Evolutionary conservation across 2,329 filamentous ascomycete genomes (phyloP), one percentile per base, ranked within the genome.

Genomic region (Cladorrhinum sp.): DNA sequence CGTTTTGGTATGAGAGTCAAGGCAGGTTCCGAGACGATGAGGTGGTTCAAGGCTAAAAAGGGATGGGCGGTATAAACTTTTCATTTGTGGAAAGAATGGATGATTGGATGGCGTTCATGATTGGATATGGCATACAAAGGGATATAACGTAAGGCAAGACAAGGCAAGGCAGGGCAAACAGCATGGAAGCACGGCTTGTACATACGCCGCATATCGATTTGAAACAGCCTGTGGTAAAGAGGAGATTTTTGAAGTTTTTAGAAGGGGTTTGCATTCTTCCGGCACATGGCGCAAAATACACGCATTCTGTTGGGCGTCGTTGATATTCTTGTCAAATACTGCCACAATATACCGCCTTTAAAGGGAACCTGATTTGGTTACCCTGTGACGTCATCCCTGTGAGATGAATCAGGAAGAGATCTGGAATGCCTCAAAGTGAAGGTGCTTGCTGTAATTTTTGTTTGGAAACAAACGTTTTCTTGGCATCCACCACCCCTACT

Each of bases 1-100:
- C 81, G 90, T 66, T 82, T 93, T 55, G 88, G 89, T 2, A 82
- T 93, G 81, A 85, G 89, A 61, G 82, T 91, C 57, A 86, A 88
- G 69, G 88, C 87, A 3, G 89, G 84, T 1, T 74, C 88, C 67
- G 84, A 88, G 68, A 91, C 87, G 16, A 70, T 92, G 54, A 79
- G 74, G 49, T 86, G 84, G 84, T 78, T 70, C 56, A 65, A 63
- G 64, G 38, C 24, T 1, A 66, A 64, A 59, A 70, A 69, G 61
- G 65, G 65, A 3, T 70, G 68, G 69, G 61, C 57, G 53, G 66
- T 25, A 62, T 36, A 24, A 25, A 16, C 6, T 22, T 45, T 45
- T 18, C 3, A 5, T 22, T 45, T 45, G 41, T 13, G n/a, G n/a
- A n/a, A n/a, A n/a, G n/a, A n/a, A n/a, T n/a, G 41, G 2, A 45